phyloP scores from a whole-genome alignment of 2,329 filamentous ascomycete genomes.

The Clonostachys rhizophaga region DNA sequence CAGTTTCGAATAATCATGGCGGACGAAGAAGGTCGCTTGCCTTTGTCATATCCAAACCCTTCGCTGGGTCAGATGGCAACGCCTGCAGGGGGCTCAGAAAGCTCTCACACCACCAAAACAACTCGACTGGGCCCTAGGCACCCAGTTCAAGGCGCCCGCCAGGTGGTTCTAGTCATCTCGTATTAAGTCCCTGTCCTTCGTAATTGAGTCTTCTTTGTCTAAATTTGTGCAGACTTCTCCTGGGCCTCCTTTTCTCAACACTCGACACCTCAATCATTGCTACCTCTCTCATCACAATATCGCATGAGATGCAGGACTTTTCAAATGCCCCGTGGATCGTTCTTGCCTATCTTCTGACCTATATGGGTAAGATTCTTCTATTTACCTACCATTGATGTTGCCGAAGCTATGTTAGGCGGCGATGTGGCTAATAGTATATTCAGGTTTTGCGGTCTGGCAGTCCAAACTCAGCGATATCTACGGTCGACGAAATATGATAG shows the following conservation, averaged over 20 bases:
- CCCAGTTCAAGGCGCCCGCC: slow-evolving; percentile 14
- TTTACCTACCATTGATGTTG: background rate
- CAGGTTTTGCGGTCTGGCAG: slow-evolving; percentile 51
- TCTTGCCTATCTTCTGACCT: slow-evolving; percentile 50
- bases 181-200: slow-evolving; percentile 4
- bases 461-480: slow-evolving; percentile 58
- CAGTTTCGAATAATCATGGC: too few species aligned
- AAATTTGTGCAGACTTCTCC: slow-evolving; percentile 33
- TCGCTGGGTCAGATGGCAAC: slow-evolving; percentile 12
- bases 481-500: slow-evolving; percentile 44
- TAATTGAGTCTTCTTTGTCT: slow-evolving; percentile 4
- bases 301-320: slow-evolving; percentile 44
- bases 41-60: slow-evolving; percentile 13
- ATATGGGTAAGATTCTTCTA: slow-evolving; percentile 36
- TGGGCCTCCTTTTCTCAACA: slow-evolving; percentile 51
- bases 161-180: slow-evolving; percentile 27
- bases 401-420: slow-evolving; percentile 5
- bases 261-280: slow-evolving; percentile 55
- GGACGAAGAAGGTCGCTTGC: slow-evolving; percentile 1
- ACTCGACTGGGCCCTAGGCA: slow-evolving; percentile 6
- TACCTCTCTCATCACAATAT: slow-evolving; percentile 53
- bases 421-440: background rate
- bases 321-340: slow-evolving; percentile 50
- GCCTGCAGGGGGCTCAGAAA: background rate
- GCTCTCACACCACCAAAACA: background rate